Evolutionary conservation across 2,329 filamentous ascomycete species (phyloP).

Genomic region (Beauveria brongniartii): DNA sequence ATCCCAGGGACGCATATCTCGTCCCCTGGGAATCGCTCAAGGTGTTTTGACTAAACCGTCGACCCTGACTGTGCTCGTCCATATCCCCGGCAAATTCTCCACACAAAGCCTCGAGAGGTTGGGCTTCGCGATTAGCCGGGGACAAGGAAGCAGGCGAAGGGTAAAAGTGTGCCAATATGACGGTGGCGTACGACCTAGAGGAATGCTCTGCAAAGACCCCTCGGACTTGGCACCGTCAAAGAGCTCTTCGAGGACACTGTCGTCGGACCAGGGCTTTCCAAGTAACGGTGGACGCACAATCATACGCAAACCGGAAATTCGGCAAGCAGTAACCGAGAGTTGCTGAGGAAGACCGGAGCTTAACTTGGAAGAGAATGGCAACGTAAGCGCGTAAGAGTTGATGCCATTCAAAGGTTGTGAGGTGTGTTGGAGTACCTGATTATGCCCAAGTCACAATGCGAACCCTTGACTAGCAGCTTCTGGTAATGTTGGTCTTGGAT

Average conservation of each 20-base stretch:
- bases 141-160: constrained; percentile 9
- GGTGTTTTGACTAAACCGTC: not conserved
- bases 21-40: constrained; percentile 21
- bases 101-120: constrained; percentile 2
- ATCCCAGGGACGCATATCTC: constrained; percentile 41
- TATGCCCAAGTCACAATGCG: not conserved
- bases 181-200: constrained; percentile 21
- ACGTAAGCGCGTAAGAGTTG: not conserved
- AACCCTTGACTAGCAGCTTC: not conserved
- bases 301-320: not conserved
- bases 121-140: constrained; percentile 6
- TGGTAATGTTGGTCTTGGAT: not conserved
- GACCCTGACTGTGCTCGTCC: constrained; percentile 2
- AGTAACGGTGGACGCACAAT: not conserved
- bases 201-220: constrained; percentile 48
- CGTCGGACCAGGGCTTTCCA: not conserved
- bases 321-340: not conserved
- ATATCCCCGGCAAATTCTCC: constrained; percentile 8
- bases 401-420: not conserved
- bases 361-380: not conserved
- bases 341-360: not conserved
- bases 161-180: constrained; percentile 3
- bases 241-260: not conserved
- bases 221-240: not conserved
- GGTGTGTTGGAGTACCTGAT: not conserved